phyloP scores from a whole-genome alignment of 1,139 yeast genomes.

The Saccharomycopsis hybrid region DNA sequence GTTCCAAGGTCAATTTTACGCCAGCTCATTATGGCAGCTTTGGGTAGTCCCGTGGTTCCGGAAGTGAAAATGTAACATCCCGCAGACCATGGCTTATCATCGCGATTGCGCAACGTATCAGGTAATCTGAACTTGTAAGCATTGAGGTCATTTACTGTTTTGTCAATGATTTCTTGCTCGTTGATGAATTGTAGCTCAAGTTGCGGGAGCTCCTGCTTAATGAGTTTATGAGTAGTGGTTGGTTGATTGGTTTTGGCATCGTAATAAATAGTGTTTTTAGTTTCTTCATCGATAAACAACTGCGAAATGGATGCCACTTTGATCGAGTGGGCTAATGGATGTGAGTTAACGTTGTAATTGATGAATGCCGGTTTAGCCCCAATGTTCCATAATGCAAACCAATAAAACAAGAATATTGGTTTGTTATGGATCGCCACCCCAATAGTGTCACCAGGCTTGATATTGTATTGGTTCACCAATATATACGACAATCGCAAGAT shows the following conservation, averaged over 20 bases:
- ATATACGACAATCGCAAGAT: slow-evolving; percentile 62
- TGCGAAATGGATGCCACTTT: slow-evolving; percentile 58
- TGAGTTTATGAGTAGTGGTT: slow-evolving; percentile 21
- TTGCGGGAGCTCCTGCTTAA: slow-evolving; percentile 35
- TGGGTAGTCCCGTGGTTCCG: slow-evolving; percentile 94
- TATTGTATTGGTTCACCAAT: slow-evolving; percentile 55
- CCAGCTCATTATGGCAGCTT: slow-evolving; percentile 94
- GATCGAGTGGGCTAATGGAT: slow-evolving; percentile 75
- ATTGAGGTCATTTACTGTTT: slow-evolving; percentile 36
- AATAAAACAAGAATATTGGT: slow-evolving; percentile 69
- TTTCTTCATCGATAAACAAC: slow-evolving; percentile 71
- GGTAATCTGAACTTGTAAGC: slow-evolving; percentile 50
- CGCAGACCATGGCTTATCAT: slow-evolving; percentile 52
- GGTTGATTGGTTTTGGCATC: slow-evolving; percentile 35
- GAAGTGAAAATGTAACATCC: slow-evolving; percentile 81
- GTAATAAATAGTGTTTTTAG: slow-evolving; percentile 48
- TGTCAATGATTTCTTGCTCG: slow-evolving; percentile 41
- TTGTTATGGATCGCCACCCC: slow-evolving; percentile 78
- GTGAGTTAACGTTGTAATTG: slow-evolving; percentile 72
- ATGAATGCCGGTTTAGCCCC: slow-evolving; percentile 88
- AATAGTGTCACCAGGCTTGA: slow-evolving; percentile 61
- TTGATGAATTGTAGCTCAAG: slow-evolving; percentile 48
- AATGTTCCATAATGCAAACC: slow-evolving; percentile 87
- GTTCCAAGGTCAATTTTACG: slow-evolving; percentile 69
- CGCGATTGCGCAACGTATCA: slow-evolving; percentile 49